Evolutionary conservation across 257 asterid species (phyloP), one percentile per base, ranked within the genome.

Genomic region (Nicotiana tabacum): DNA sequence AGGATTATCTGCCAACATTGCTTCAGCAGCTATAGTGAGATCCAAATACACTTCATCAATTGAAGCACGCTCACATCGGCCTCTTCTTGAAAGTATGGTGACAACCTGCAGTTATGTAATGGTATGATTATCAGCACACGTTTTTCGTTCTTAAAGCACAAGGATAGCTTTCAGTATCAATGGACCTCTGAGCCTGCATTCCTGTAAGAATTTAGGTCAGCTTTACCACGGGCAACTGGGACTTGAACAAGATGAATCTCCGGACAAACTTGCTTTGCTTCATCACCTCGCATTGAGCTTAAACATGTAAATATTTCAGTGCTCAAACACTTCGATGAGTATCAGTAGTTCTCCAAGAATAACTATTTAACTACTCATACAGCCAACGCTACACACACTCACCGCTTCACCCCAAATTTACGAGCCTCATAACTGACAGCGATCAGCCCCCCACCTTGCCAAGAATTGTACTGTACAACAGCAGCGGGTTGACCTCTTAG

Each of bases 371-470:
- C 6, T 68, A 30, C 48, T 33, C 84, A 66, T 46, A 21, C 27
- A 72, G 58, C 46, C 46, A 64, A 57, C 65, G 55, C 7, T 13
- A 53, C 5, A 81, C 18, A 48, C 33, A 68, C 80, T 86, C 86
- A 94, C 99, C 99, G 90, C 83, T 92, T 96, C 81, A 96, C 99
- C 51, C 98, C 99, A 81, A 68, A 89, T 66, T 83, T 88, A 81
- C 99, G 97, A 85, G 99, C 98, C 85, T 96, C 99, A 79, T 96
- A 96, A 82, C 97, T 92, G 51, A 94, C 99, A 29, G 99, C 98
- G 84, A 95, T 96, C 83, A 94, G 95, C 51, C 91, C 98, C 61
- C 99, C 99, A 66, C 99, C 99, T 89, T 94, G 87, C 99, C 99
- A 94, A 66, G 96, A 85, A 82, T 94, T 96, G 87, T 96, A 96